Base-by-base conservation (phyloP, 305 asterid genomes). In the Fraxinus dipetala region DNA sequence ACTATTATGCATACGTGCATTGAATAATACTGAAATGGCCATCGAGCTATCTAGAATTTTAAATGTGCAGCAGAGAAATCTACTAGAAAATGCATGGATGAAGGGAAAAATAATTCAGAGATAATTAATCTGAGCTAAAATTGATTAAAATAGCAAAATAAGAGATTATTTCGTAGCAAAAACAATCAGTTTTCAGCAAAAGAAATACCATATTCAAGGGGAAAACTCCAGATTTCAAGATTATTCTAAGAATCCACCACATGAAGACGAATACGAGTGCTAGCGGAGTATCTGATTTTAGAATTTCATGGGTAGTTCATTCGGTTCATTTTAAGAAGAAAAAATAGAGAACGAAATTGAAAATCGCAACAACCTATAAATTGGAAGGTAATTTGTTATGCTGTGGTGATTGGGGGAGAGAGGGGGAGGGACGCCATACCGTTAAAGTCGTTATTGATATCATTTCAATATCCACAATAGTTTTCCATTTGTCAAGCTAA, bases 211-310 rank as follows among this genome's bases (percentile, higher is more conserved):
- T 26, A 69, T 83, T 85, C 78, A 78, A 72, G 24, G 24, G 40
- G 82, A 74, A 79, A 86, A 76, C 20, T 36, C 75, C 79, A 72
- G 78, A 80, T 78, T 82, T 80, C 54, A 82, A 22, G 70, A 84
- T 75, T 36, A 80, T 82, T 45, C 65, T 48, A 31, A 81, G 85
- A 51, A 84, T 69, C 76, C 78, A 74, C 80, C 83, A 79, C 9
- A 84, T 14, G 79, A 82, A 48, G 81, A 32, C 48, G 54, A 76
- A 54, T 67, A 28, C 75, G 32, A 26, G 38, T 26, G 75, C 40
- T 1, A 28, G 38, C 40, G 6, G 18, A 30, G 22, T 69, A 69
- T 69, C 38, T 28, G 40, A 31, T 28, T 69, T 69, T 7, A 28
- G 2, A 69, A 69, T 30, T 16, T 10, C 1, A 30, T 13, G 13